These are phyloP conservation scores for Ramaria rubella DNA, from an alignment of 768 basidiomycete genomes.

Conservation along the genomic window DNA sequence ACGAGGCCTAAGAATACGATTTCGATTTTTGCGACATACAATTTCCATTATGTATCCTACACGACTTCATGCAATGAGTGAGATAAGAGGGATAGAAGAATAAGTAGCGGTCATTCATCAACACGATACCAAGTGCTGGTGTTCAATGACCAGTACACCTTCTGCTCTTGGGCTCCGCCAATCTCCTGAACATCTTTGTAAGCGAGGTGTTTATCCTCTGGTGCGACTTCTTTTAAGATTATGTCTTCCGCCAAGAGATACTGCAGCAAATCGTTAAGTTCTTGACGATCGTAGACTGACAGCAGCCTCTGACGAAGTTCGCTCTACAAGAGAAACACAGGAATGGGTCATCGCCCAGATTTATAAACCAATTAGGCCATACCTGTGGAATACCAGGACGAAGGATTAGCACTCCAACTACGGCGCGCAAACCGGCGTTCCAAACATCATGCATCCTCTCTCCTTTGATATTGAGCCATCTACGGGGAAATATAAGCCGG, in stretches of 20 bases:
- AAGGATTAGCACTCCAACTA: conserved; percentile 58
- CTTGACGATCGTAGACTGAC: conserved; percentile 69
- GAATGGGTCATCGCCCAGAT: neutral
- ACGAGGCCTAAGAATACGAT: too few species aligned
- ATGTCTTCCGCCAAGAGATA: conserved; percentile 59
- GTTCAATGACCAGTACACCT: conserved; percentile 32
- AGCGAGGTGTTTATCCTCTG: conserved; percentile 69
- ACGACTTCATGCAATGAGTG: too few species aligned
- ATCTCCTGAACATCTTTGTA: conserved; percentile 96
- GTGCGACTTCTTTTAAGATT: conserved; percentile 60
- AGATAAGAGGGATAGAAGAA: neutral
- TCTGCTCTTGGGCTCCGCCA: conserved; percentile 84
- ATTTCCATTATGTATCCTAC: too few species aligned
- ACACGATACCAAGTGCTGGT: neutral
- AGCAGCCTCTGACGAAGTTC: conserved; percentile 69
- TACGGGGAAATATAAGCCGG: conserved; percentile 52
- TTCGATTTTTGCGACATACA: too few species aligned
- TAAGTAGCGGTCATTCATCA: neutral
- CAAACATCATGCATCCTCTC: conserved; percentile 53
- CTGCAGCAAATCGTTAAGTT: conserved; percentile 55
- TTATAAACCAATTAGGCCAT: conserved; percentile 20
- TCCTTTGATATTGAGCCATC: conserved; percentile 75
- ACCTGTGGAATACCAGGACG: conserved; percentile 74
- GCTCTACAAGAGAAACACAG: conserved; percentile 31
- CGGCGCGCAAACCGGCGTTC: conserved; percentile 65